Base-by-base conservation (phyloP, 495 filamentous ascomycete species). In the Paragyromitra xinjiangensis region DNA sequence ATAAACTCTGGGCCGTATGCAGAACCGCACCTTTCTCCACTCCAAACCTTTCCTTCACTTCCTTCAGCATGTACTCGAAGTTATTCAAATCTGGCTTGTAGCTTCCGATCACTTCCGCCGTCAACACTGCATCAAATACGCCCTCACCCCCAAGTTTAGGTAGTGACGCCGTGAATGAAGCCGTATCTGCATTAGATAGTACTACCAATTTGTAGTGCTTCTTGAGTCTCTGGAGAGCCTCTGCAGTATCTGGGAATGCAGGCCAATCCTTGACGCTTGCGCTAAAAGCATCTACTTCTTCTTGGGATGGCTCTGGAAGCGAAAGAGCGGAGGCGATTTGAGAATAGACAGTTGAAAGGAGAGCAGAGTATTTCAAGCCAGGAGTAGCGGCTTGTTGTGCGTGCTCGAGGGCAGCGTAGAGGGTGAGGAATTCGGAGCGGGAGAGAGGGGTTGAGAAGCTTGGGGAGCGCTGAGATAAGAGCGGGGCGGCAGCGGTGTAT, bases 71-170 rank as follows among this genome's bases (percentile, higher is more conserved):
- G 71, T 91, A 92, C 65, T 86, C 82, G 78, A 95, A 97, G 77
- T 93, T 94, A 42, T 73, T 71, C 44, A 84, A 80, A 70, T 87
- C 85, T 0, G 93, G 93, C 85, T 95, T 95, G 82, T 95, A 95
- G 7, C 84, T 85, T 9, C 93, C 92, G 44, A 94, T 88, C 53
- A 91, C 88, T 84, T 94, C 86, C 8, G 93, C 93, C 16, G 92
- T 94, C 82, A 91, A 89, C 24, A 93, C 85, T 14, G 87, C 87
- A 78, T 93, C 91, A 71, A 95, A 94, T 3, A 72, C 59, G 0
- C 64, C 61, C 51, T 84, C 85, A 45, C 86, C 83, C 34, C 90
- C 83, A 45, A 87, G 86, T 8, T 86, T 86, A 0, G 77, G 82
- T 0, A 89, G 83, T 2, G 90, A 90, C 1, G 83, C 82, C 0